Evolutionary conservation across 1,284 basidiomycete species (phyloP).

Genomic region (Trichosporon faecale): DNA sequence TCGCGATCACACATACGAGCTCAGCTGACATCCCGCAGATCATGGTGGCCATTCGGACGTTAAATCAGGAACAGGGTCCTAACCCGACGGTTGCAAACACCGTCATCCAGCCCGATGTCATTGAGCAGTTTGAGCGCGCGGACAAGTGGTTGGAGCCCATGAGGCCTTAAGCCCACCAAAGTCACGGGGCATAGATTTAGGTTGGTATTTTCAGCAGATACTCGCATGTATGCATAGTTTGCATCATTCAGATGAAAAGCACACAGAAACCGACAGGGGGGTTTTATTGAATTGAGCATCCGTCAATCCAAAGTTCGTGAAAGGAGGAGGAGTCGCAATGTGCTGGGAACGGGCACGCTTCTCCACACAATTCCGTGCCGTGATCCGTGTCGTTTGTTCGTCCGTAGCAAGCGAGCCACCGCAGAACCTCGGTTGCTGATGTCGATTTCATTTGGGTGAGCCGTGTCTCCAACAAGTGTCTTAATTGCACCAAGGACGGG

Average conservation of each 20-base stretch:
- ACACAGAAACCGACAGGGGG: not conserved
- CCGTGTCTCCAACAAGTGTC: not conserved
- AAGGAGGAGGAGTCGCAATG: not conserved
- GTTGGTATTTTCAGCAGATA: not conserved
- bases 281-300: conserved; percentile 5
- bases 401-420: too few relatives aligned
- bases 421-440: not conserved
- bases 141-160: conserved; percentile 89
- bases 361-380: too few relatives aligned
- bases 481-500: not conserved
- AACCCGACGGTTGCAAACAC: conserved; percentile 60
- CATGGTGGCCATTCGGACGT: conserved; percentile 78
- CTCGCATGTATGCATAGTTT: conserved; percentile 1
- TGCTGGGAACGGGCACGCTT: not conserved
- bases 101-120: conserved; percentile 59
- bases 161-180: conserved; percentile 64
- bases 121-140: conserved; percentile 90
- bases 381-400: too few relatives aligned
- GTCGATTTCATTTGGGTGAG: not conserved
- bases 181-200: conserved; percentile 2
- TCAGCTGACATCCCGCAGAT: conserved; percentile 58
- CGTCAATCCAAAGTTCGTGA: not conserved
- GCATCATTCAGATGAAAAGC: conserved; percentile 1
- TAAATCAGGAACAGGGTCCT: conserved; percentile 71
- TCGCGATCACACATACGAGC: not conserved